Evolutionary conservation across 352 stramenopile species (phyloP), one percentile per base, ranked within the genome.

Genomic region (Globisporangium spiculum): DNA sequence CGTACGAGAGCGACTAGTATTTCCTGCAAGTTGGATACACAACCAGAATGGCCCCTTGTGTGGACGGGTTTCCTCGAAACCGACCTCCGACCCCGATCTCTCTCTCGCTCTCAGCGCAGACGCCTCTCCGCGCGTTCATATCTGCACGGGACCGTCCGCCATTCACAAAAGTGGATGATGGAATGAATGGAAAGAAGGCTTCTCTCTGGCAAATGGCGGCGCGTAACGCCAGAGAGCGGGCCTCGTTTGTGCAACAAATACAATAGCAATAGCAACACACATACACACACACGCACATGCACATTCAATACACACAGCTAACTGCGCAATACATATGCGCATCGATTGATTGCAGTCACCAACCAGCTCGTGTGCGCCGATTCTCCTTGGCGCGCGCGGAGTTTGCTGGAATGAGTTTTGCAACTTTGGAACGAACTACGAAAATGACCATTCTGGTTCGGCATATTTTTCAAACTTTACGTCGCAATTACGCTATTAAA

Each of bases 1-100:
- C 62, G 46, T 60, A 44, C 32, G 60, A 75, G 76, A 82, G 79
- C 80, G 83, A 46, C 83, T 89, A 89, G 83, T 70, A 86, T 74
- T 76, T 65, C n/a, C n/a, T 62, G 52, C 10, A 22, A 44, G 4
- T 22, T 24, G 44, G 30, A 62, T 56, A 58, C n/a, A 20, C 9
- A 41, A 58, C 30, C 6, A 34, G 0, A 32, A 32, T 8, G 56
- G 22, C 55, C 64, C 64, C 16, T 22, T 14, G 50, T 44, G 65
- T 52, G 65, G 65, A 52, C 59, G 65, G 8, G 34, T 26, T 14
- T 60, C 55, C 55, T 60, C 55, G 20, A 34, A 26, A 41, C 30
- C 27, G 22, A 60, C 48, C 34, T 50, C 20, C 16, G 36, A 10
- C 52, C 30, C 4, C 32, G 14, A 14, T 26, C 59, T 55, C 44